phyloP scores from a whole-genome alignment of 495 filamentous ascomycete genomes.

The Pseudoneurospora amorphoporcata region DNA sequence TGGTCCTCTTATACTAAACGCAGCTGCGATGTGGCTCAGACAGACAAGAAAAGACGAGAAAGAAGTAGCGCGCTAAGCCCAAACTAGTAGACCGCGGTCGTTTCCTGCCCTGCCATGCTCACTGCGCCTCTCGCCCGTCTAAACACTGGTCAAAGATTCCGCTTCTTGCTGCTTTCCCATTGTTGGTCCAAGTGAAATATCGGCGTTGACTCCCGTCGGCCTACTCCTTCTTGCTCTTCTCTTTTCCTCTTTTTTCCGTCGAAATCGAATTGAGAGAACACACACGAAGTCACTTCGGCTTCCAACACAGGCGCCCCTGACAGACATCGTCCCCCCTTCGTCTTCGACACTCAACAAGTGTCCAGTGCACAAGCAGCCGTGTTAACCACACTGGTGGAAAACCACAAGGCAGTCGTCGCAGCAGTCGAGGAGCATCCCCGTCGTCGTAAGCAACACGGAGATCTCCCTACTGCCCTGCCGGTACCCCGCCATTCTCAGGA shows the following conservation, averaged over 20 bases:
- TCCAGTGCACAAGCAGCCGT: neutral
- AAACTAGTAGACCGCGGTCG: neutral
- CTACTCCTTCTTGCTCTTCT: slow-evolving; percentile 12
- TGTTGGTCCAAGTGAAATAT: slow-evolving; percentile 34
- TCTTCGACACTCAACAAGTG: neutral
- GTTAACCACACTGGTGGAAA: neutral
- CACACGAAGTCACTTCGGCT: neutral
- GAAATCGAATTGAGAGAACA: neutral
- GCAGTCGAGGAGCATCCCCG: neutral
- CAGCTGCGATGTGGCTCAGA: neutral
- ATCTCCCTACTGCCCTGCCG: neutral
- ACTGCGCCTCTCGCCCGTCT: slow-evolving; percentile 19
- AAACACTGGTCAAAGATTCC: neutral
- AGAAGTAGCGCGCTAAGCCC: slow-evolving; percentile 16
- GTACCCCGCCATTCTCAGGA: neutral
- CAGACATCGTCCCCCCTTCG: neutral
- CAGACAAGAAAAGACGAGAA: slow-evolving; percentile 7
- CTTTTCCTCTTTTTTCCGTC: slow-evolving; percentile 19
- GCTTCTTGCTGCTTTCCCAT: neutral
- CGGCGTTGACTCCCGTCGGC: slow-evolving; percentile 39
- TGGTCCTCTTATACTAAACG: neutral
- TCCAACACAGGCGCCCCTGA: neutral
- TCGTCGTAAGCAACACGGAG: neutral
- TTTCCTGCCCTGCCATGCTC: too few relatives aligned
- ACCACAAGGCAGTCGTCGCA: neutral